Evolutionary conservation across 176 grass and related monocot species (phyloP).

Genomic region (Canna indica): DNA sequence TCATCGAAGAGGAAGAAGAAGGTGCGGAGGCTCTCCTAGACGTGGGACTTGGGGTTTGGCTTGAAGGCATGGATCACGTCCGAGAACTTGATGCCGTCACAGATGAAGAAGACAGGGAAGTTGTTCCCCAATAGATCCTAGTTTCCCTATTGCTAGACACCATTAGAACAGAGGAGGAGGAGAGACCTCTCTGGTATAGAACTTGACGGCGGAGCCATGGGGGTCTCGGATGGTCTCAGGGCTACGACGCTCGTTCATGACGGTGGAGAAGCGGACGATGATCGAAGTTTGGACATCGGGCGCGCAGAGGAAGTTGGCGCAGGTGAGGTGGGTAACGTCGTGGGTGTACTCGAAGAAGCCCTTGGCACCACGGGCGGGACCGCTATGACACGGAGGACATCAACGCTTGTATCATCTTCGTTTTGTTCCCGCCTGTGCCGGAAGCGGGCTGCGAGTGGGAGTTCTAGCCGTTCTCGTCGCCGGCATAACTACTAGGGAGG

Average conservation of each 20-base stretch:
- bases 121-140: slow-evolving; percentile 88
- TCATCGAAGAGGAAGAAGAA: slow-evolving; percentile 98
- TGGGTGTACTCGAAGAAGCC: too few species aligned
- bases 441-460: too few species aligned
- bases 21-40: slow-evolving; percentile 84
- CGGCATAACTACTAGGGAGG: too few species aligned
- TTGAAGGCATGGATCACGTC: slow-evolving; percentile 94
- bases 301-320: too few species aligned
- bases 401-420: too few species aligned
- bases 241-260: slow-evolving; percentile 65
- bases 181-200: slow-evolving; percentile 55
- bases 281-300: slow-evolving; percentile 34
- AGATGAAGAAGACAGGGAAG: slow-evolving; percentile 97
- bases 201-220: too few species aligned
- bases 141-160: slow-evolving; percentile 49
- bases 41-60: slow-evolving; percentile 69
- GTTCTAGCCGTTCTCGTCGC: too few species aligned
- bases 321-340: too few species aligned
- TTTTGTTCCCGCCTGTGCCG: too few species aligned
- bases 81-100: slow-evolving; percentile 85
- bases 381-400: too few species aligned
- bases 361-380: too few species aligned
- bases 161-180: too few species aligned
- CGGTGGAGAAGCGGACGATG: slow-evolving; percentile 85
- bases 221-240: slow-evolving; percentile 90